Evolutionary conservation across 805 yeast species (phyloP).

Genomic region (Ogataea haglerorum): DNA sequence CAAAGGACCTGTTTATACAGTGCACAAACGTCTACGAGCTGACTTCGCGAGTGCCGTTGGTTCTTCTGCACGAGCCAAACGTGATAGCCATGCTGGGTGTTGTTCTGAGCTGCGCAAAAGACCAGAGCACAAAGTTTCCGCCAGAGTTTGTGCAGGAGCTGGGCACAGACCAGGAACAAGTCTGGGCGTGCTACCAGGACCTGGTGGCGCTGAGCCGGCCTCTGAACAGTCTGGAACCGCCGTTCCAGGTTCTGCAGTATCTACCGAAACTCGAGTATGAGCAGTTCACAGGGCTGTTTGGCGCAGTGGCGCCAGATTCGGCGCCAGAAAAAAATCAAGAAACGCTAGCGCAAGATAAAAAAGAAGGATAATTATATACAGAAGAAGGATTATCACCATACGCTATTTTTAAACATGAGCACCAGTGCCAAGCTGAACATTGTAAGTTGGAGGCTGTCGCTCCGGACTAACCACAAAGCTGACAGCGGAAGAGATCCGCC

Average conservation of each 20-base stretch:
- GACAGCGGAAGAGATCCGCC: conserved; percentile 34
- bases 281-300: conserved; percentile 4
- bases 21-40: conserved; percentile 29
- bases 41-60: conserved; percentile 29
- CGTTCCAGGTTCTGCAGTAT: conserved; percentile 24
- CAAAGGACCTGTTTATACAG: conserved; percentile 20
- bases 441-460: conserved; percentile 11
- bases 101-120: conserved; percentile 22
- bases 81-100: conserved; percentile 26
- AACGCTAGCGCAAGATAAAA: neutral
- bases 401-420: conserved; percentile 13
- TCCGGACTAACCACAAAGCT: conserved; percentile 16
- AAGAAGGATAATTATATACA: conserved; percentile 3
- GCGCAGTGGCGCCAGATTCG: conserved; percentile 5
- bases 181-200: conserved; percentile 25
- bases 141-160: conserved; percentile 15
- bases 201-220: conserved; percentile 19
- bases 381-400: conserved; percentile 2
- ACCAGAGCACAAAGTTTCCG: conserved; percentile 18
- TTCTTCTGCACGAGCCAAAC: conserved; percentile 23
- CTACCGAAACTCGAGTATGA: conserved; percentile 22
- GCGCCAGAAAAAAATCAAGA: conserved; percentile 3
- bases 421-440: conserved; percentile 19
- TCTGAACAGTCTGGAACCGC: conserved; percentile 20
- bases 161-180: conserved; percentile 15